These are phyloP conservation scores for Arachnomyces sp. DNA, from an alignment of 2,329 filamentous ascomycete genomes.

Conservation along the genomic window DNA sequence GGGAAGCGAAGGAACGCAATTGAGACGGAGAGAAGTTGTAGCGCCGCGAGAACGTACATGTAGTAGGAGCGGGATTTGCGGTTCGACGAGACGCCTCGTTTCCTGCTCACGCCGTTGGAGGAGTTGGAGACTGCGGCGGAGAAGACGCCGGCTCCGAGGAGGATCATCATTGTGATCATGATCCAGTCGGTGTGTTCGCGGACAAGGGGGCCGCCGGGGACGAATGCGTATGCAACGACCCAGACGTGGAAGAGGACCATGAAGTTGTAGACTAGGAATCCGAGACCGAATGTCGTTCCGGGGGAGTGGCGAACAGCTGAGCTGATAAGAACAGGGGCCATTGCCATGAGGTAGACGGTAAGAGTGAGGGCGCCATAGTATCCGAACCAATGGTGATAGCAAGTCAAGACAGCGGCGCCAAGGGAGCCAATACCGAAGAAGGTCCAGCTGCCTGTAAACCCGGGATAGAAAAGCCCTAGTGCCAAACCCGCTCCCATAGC, in stretches of 20 bases:
- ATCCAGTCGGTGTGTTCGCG: conserved; percentile 94
- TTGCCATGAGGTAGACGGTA: conserved; percentile 72
- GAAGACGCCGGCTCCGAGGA: conserved; percentile 78
- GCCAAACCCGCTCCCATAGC: conserved; percentile 78
- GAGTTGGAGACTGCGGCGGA: conserved; percentile 49
- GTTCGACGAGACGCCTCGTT: conserved; percentile 28
- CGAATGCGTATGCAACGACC: conserved; percentile 97
- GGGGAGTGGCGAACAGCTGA: conserved; percentile 70
- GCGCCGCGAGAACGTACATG: conserved; percentile 59
- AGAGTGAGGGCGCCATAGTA: conserved; percentile 74
- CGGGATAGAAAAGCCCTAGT: conserved; percentile 64
- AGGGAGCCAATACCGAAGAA: conserved; percentile 68
- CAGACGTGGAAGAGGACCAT: conserved; percentile 96
- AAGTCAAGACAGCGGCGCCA: conserved; percentile 70
- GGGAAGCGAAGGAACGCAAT: conserved; percentile 88
- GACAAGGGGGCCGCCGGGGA: conserved; percentile 84
- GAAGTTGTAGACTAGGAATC: conserved; percentile 86
- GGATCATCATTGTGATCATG: conserved; percentile 76
- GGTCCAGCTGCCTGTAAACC: conserved; percentile 66
- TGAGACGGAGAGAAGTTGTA: conserved; percentile 73
- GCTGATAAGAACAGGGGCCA: conserved; percentile 64
- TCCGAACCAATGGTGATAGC: conserved; percentile 73
- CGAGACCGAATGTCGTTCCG: conserved; percentile 73
- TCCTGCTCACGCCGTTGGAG: conserved; percentile 27
- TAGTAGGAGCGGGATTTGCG: conserved; percentile 57